Base-by-base conservation (phyloP, 768 basidiomycete genomes). In the Hericium rajendrae region DNA sequence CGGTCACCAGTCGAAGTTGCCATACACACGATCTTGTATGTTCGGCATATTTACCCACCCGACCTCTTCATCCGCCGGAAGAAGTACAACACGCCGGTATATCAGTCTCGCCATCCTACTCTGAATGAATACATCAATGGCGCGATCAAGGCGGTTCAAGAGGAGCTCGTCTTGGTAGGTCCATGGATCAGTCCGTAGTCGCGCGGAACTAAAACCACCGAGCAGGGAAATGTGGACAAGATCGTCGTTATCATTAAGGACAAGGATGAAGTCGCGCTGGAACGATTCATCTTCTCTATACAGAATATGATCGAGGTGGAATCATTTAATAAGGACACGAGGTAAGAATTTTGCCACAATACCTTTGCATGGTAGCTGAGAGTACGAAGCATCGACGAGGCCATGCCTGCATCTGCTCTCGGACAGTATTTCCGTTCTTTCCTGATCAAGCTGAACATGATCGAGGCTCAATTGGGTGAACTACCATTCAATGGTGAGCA, bases 31-130 rank as follows among this genome's bases (percentile, higher is more conserved):
- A 91, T 98, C 60, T 79, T 98, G 5, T 97, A 91, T 66, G 83
- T 93, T 28, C 85, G 95, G 18, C 86, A 89, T 62, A 78, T 98
- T 52, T 98, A 97, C 65, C 95, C 94, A 0, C 76, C 86, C 46
- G 89, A 90, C 56, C 76, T 97, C 18, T 98, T 98, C 68, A 78
- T 88, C 40, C 80, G 92, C 43, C 79, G 90, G 57, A 88, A 88
- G 73, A 94, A 93, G 68, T 97, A 94, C 69, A 84, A 91, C 59
- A 87, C 87, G 0, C 88, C 91, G 0, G 91, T 95, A 10, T 97
- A 84, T 67, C 93, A 97, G 72, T 92, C 91, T 3, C 83, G 94
- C n/a, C 91, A 94, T 68, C 93, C 94, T 2, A 81, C 81, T 43
- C 75, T 98, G 54, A 88, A 90, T 61, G 84, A 87, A 48, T 98